phyloP scores from a whole-genome alignment of 768 basidiomycete species.

The Suillus tomentosus region DNA sequence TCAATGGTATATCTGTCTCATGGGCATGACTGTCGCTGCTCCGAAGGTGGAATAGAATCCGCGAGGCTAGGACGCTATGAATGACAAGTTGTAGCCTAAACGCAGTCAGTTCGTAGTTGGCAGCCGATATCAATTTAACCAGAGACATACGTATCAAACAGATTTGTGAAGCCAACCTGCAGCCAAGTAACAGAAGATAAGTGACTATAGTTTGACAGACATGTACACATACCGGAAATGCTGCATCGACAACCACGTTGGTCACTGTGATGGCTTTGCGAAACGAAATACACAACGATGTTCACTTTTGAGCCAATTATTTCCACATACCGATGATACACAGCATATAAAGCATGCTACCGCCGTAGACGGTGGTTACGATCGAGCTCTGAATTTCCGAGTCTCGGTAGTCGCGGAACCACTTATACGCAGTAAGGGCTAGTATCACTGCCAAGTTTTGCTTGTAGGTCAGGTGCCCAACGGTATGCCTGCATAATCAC shows the following conservation, averaged over 20 bases:
- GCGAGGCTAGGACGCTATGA: constrained; percentile 27
- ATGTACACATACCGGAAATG: constrained; percentile 15
- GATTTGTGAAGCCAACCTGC: not conserved
- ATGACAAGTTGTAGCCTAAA: constrained; percentile 24
- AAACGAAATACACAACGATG: not conserved
- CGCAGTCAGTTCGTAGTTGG: not conserved
- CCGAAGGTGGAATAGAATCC: constrained; percentile 32
- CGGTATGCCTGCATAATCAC: not conserved
- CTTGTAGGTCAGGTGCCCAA: not conserved
- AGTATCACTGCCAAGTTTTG: constrained; percentile 1
- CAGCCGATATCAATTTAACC: not conserved
- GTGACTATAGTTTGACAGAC: not conserved
- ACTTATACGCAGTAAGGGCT: constrained; percentile 7
- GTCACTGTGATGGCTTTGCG: constrained; percentile 18
- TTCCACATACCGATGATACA: constrained; percentile 20
- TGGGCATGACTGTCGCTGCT: constrained; percentile 15
- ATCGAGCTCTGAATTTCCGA: constrained; percentile 13
- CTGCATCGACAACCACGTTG: constrained; percentile 13
- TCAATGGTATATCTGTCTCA: not conserved
- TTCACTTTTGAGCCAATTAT: not conserved
- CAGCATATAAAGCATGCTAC: constrained; percentile 20
- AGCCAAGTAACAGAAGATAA: not conserved
- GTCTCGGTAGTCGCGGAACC: constrained; percentile 1
- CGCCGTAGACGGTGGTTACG: constrained; percentile 17
- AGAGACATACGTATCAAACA: not conserved